These are phyloP conservation scores for Sporopachydermia quercuum DNA, from an alignment of 805 yeast species.

Conservation along the genomic window DNA sequence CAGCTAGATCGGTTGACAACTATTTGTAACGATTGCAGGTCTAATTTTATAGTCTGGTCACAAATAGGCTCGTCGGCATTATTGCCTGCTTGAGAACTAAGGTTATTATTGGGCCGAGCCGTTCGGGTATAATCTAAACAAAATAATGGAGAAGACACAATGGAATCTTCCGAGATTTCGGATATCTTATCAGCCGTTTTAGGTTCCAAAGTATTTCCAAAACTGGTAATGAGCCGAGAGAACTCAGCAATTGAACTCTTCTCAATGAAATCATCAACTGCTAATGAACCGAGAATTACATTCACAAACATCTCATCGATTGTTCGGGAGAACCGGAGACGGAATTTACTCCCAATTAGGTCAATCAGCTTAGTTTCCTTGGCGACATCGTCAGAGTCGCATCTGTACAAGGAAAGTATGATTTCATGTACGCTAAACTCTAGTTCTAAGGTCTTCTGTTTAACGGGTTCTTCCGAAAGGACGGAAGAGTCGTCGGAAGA, in stretches of 20 bases:
- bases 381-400: slow-evolving; percentile 45
- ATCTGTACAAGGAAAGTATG: slow-evolving; percentile 47
- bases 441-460: slow-evolving; percentile 60
- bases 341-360: slow-evolving; percentile 50
- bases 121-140: slow-evolving; percentile 11
- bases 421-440: slow-evolving; percentile 53
- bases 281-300: slow-evolving; percentile 46
- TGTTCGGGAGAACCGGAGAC: slow-evolving; percentile 44
- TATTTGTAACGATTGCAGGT: slow-evolving; percentile 64
- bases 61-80: slow-evolving; percentile 23
- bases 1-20: slow-evolving; percentile 66
- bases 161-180: slow-evolving; percentile 30
- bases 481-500: slow-evolving; percentile 8
- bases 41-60: slow-evolving; percentile 62
- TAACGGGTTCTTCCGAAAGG: slow-evolving; percentile 7
- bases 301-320: slow-evolving; percentile 49
- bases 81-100: slow-evolving; percentile 8
- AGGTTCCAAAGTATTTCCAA: slow-evolving; percentile 36
- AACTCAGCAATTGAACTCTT: slow-evolving; percentile 45
- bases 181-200: slow-evolving; percentile 8
- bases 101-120: slow-evolving; percentile 11
- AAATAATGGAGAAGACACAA: slow-evolving; percentile 24
- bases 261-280: slow-evolving; percentile 64
- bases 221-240: slow-evolving; percentile 55
- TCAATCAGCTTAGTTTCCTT: slow-evolving; percentile 58